phyloP scores from a whole-genome alignment of 202 grass and related monocot species.

The Zizania palustris region DNA sequence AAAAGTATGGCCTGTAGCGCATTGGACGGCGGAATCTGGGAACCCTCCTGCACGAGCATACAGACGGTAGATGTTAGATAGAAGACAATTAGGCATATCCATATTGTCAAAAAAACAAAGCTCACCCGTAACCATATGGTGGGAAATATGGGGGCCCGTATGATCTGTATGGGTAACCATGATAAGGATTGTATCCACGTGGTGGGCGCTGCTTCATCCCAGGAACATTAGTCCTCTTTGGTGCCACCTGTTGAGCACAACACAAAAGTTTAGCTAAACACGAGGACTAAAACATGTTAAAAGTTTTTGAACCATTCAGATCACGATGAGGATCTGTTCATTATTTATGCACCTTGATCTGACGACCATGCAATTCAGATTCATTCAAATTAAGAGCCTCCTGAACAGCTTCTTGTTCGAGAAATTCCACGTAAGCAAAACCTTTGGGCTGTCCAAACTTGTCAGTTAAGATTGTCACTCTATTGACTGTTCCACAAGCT shows the following conservation, averaged over 20 bases:
- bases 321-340: neutral
- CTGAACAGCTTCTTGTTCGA: conserved; percentile 79
- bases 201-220: conserved; percentile 90
- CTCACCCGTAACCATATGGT: conserved; percentile 80
- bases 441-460: conserved; percentile 94
- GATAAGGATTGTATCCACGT: conserved; percentile 64
- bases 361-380: conserved; percentile 86
- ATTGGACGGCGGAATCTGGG: conserved; percentile 76
- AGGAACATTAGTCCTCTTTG: conserved; percentile 95
- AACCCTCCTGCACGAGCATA: conserved; percentile 59
- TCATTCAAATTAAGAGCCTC: conserved; percentile 83
- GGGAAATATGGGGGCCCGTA: conserved; percentile 77
- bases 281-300: neutral
- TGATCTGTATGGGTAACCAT: conserved; percentile 63
- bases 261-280: neutral
- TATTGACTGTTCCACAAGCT: conserved; percentile 89
- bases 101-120: conserved; percentile 6
- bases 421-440: conserved; percentile 94
- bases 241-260: conserved; percentile 58
- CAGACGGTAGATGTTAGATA: neutral
- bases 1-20: conserved; percentile 85
- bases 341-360: conserved; percentile 65
- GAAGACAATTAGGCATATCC: neutral
- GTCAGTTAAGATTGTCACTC: conserved; percentile 92
- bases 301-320: neutral